Base-by-base conservation (phyloP, 2,329 filamentous ascomycete species). In the Sordariomycetes sp. region DNA sequence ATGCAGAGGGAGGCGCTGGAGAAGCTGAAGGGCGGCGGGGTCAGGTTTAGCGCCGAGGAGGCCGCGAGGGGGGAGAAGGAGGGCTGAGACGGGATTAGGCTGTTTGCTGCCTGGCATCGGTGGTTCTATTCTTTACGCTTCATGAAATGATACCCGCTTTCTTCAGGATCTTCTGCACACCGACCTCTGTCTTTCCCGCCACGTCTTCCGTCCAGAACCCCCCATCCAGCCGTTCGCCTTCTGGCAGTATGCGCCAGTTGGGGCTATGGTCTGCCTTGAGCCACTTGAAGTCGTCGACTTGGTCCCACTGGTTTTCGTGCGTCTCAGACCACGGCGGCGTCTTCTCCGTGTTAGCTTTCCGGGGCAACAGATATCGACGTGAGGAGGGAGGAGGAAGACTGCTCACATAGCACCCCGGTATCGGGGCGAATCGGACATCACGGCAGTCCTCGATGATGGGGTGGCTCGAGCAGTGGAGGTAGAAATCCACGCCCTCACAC, bases 201-300 rank as follows among this genome's bases (percentile, higher is more conserved):
- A 92, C 82, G 12, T 85, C 76, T 35, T 82, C 79, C 55, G 76
- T 81, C 91, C 91, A 96, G 0, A 87, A 74, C 1, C 80, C 75
- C 1, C 86, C 81, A 0, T 72, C 64, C 14, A 93, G 72, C 25
- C 79, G 79, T 58, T 86, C 74, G 1, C 76, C 76, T 57, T 83
- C 79, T 1, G 82, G 75, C 24, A 97, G 65, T 2, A 90, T 72
- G 37, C 77, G 82, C 90, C 93, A 99, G 68, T 99, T 92, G 2
- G 94, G 94, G 67, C 90, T 97, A 34, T 83, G 83, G 59, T 89
- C 90, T 18, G 82, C 79, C 71, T 92, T 95, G 62, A 97, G 80
- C 94, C 94, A 97, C 73, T 96, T 96, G 78, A 99, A 99, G 70
- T 99, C 94, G 70, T 97, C 90, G 18, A 97, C 89, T 66, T 94